Base-by-base conservation (phyloP, 2,329 filamentous ascomycete species). In the Aspergillus nomiae region DNA sequence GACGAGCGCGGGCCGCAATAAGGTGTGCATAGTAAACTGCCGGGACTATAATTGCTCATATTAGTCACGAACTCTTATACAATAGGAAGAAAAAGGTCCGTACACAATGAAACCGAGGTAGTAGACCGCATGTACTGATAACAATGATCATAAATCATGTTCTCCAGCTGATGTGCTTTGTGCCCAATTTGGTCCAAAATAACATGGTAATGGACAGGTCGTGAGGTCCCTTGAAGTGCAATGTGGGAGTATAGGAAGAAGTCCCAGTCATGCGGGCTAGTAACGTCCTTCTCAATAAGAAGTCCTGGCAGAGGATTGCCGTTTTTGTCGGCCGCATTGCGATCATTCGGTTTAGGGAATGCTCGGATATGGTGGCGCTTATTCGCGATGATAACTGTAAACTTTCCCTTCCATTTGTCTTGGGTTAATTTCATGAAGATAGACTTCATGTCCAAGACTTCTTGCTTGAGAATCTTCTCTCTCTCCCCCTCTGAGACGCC, bases 21-120 rank as follows among this genome's bases (percentile, higher is more conserved):
- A 99, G 80, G 78, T 99, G 95, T 0, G 96, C 93, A 70, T 99
- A 99, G 84, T 99, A 99, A 0, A 98, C 90, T 0, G 95, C 93
- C 0, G 95, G 95, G 68, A 86, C 79, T 76, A 67, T 64, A 57
- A 48, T 56, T 54, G 61, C 51, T 50, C 19, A 61, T n/a, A 38
- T 66, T 57, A 65, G 58, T 41, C 28, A 28, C 58, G 38, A 61
- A 38, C 28, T 38, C 26, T 58, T 32, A 14, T 41, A 34, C 12
- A 6, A 34, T 11, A n/a, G 50, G 9, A 30, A 30, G 12, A 16
- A 38, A 51, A 21, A n/a, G 21, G 43, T 24, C 69, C 76, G 69
- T 73, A 78, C 77, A 91, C 0, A 95, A 79, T 0, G 94, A 97
- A 0, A 99, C 94, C 0, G 95, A 92, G 0, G 94, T 98, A 0